Conservation (phyloP, 306 rosid species). For the Abrus pulchellus region DNA sequence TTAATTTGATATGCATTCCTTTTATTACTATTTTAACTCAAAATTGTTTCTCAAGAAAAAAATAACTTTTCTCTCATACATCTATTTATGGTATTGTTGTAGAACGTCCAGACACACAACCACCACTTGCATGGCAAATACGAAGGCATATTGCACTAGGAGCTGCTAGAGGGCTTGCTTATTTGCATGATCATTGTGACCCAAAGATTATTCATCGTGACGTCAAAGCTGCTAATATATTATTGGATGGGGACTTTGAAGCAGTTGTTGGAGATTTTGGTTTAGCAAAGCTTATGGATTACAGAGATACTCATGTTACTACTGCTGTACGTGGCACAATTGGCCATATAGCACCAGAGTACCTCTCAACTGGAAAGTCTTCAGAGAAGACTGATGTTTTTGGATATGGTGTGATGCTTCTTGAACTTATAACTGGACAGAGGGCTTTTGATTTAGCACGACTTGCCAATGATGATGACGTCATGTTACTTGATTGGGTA, state of each 20-base stretch:
- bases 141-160: slow-evolving; percentile 81
- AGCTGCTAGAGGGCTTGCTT: slow-evolving; percentile 91
- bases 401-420: slow-evolving; percentile 97
- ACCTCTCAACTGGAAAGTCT: slow-evolving; percentile 88
- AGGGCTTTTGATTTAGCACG: slow-evolving; percentile 92
- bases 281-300: slow-evolving; percentile 90
- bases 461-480: slow-evolving; percentile 78
- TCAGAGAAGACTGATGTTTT: slow-evolving; percentile 96
- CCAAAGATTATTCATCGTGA: slow-evolving; percentile 96
- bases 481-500: slow-evolving; percentile 96
- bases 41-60: background rate
- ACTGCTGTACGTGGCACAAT: slow-evolving; percentile 94
- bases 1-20: slow-evolving; percentile 9
- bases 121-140: slow-evolving; percentile 74
- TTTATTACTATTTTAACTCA: slow-evolving; percentile 31
- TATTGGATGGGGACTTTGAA: slow-evolving; percentile 88
- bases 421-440: slow-evolving; percentile 93
- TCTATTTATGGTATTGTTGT: slow-evolving; percentile 23
- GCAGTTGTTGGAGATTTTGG: slow-evolving; percentile 98
- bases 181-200: slow-evolving; percentile 95
- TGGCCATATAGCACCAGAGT: slow-evolving; percentile 98
- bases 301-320: slow-evolving; percentile 89
- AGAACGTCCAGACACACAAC: slow-evolving; percentile 69
- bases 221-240: slow-evolving; percentile 93
- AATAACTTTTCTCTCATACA: background rate